Conservation (phyloP, 768 basidiomycete genomes). For the Exidia glandulosa region DNA sequence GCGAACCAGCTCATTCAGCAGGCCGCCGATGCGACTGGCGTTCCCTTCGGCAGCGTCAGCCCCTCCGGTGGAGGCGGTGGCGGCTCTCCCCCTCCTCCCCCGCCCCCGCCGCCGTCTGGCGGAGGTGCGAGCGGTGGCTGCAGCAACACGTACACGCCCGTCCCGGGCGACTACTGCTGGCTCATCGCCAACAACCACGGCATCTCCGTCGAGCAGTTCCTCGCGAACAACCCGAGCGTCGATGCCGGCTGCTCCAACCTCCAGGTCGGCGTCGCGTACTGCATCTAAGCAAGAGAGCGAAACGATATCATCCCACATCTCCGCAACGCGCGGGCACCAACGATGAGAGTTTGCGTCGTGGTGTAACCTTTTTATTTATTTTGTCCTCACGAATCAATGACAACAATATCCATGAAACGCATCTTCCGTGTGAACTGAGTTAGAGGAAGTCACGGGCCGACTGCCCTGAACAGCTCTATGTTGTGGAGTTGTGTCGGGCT, state of each 20-base stretch:
- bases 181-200: constrained; percentile 15
- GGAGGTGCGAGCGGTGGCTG: not conserved
- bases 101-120: not conserved
- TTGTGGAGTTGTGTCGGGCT: no score
- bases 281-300: no score
- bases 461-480: no score
- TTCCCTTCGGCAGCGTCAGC: no score
- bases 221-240: constrained; percentile 57
- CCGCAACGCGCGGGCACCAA: no score
- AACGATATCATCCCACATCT: no score
- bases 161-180: not conserved
- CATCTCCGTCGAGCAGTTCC: constrained; percentile 35
- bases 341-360: no score
- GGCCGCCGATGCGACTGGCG: not conserved
- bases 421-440: no score
- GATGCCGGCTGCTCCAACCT: constrained; percentile 14
- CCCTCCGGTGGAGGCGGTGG: not conserved
- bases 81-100: not conserved
- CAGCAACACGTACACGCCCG: not conserved
- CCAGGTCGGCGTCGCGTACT: not conserved
- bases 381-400: no score
- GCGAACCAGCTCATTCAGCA: not conserved
- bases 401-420: no score
- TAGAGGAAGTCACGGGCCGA: no score
- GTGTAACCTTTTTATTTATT: no score